These are phyloP conservation scores for Ceratocystiopsis sp. DNA, from an alignment of 2,329 filamentous ascomycete genomes.

Conservation along the genomic window DNA sequence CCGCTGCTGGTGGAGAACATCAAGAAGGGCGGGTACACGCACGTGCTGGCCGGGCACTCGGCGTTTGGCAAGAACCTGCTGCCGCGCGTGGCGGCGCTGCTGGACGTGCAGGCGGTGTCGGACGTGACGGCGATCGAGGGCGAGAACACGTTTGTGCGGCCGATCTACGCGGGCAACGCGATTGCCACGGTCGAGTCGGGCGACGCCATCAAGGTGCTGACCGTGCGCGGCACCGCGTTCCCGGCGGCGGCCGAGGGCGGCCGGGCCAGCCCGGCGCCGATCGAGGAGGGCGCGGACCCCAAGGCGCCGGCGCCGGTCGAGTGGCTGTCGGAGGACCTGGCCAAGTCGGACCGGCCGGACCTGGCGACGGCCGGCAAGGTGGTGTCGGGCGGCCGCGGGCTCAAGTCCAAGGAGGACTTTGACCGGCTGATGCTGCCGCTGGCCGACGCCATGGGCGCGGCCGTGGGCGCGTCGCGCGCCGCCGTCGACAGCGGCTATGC, in stretches of 20 bases:
- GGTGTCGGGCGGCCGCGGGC: slow-evolving; percentile 80
- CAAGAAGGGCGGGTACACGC: slow-evolving; percentile 86
- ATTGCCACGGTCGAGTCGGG: slow-evolving; percentile 88
- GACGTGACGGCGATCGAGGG: slow-evolving; percentile 76
- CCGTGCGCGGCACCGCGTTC: slow-evolving; percentile 86
- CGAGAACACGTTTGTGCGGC: slow-evolving; percentile 88
- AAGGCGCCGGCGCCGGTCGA: slow-evolving; percentile 57
- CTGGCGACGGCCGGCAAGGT: slow-evolving; percentile 77
- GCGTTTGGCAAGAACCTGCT: slow-evolving; percentile 94
- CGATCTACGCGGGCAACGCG: slow-evolving; percentile 95
- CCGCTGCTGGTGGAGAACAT: slow-evolving; percentile 89
- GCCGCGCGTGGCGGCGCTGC: slow-evolving; percentile 75
- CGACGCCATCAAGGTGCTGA: slow-evolving; percentile 75
- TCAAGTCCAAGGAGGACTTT: slow-evolving; percentile 98
- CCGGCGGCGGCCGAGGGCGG: slow-evolving; percentile 47
- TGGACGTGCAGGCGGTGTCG: slow-evolving; percentile 86
- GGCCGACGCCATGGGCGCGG: slow-evolving; percentile 84
- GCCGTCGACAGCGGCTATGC: slow-evolving; percentile 95
- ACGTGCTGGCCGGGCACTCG: slow-evolving; percentile 78
- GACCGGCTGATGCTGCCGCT: slow-evolving; percentile 83
- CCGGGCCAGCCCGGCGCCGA: slow-evolving; percentile 48
- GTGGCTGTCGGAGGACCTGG: slow-evolving; percentile 87
- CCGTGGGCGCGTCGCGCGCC: slow-evolving; percentile 84
- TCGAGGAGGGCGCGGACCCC: slow-evolving; percentile 73
- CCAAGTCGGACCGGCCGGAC: slow-evolving; percentile 87